Percentiles rank a stretch among this genome's conserved stretches.
Evolutionary conservation across 1,139 yeast genomes (phyloP).

Genomic region (Diutina sp.): DNA sequence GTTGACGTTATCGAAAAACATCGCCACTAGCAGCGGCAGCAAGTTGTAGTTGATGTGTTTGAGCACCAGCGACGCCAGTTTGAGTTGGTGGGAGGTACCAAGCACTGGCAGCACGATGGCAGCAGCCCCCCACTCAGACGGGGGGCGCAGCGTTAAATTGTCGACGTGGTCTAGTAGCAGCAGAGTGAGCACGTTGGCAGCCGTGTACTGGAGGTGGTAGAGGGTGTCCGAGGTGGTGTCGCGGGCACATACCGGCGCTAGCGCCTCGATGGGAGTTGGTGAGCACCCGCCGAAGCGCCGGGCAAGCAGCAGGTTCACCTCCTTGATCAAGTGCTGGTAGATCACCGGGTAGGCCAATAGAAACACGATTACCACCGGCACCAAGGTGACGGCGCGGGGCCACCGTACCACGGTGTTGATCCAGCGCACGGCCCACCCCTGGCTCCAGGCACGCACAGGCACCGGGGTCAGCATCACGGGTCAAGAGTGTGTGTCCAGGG

Average conservation of each 20-base stretch:
- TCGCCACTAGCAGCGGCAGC: constrained; percentile 9
- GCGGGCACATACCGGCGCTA: neutral
- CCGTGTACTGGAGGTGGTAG: neutral
- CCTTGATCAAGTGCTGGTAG: constrained; percentile 8
- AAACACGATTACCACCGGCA: constrained; percentile 12
- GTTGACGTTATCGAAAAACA: constrained; percentile 27
- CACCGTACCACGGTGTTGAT: neutral
- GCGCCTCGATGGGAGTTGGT: neutral
- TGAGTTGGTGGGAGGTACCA: neutral
- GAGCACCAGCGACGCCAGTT: constrained; percentile 9
- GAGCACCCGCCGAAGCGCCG: neutral
- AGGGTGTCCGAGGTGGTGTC: neutral
- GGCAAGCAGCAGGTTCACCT: neutral
- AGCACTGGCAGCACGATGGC: constrained; percentile 13
- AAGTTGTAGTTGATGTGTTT: constrained; percentile 16
- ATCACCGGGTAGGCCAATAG: constrained; percentile 13
- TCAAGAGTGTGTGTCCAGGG: neutral
- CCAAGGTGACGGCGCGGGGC: constrained; percentile 7
- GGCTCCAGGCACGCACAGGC: neutral
- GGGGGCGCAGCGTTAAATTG: neutral
- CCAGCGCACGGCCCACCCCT: neutral
- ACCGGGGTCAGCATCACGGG: neutral
- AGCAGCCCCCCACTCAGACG: neutral
- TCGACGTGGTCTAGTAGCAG: neutral
- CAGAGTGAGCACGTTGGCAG: neutral